A percentile compares a stretch with the other conserved stretches of the same genome.
Conservation (phyloP, 768 basidiomycete species). For the Mycena pura region DNA sequence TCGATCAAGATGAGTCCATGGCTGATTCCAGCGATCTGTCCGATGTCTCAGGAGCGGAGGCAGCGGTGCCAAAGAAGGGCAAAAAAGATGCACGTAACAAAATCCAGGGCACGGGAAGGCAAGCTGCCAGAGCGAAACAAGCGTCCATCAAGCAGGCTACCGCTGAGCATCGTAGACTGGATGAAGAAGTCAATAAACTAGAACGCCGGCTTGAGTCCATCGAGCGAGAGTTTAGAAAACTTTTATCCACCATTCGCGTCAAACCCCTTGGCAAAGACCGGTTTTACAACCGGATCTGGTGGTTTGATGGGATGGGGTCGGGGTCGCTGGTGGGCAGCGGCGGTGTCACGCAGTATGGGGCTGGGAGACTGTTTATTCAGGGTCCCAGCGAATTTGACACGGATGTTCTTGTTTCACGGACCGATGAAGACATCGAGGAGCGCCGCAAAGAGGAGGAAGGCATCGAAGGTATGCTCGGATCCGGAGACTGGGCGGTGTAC, state of each 20-base stretch:
- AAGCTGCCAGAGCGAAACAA: slow-evolving; percentile 78
- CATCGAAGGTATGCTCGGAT: slow-evolving; percentile 69
- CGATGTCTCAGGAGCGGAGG: slow-evolving; percentile 69
- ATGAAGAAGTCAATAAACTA: slow-evolving; percentile 87
- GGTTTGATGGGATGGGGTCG: slow-evolving; percentile 96
- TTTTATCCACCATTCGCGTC: slow-evolving; percentile 82
- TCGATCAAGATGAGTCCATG: slow-evolving; percentile 64
- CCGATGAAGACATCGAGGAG: slow-evolving; percentile 61
- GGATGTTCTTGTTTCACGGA: slow-evolving; percentile 69
- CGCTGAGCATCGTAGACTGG: slow-evolving; percentile 82
- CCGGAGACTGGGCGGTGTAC: slow-evolving; percentile 92
- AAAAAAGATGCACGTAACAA: slow-evolving; percentile 61
- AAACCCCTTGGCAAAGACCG: slow-evolving; percentile 91
- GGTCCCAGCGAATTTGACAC: slow-evolving; percentile 86
- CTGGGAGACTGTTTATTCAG: slow-evolving; percentile 91
- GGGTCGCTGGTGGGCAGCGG: slow-evolving; percentile 80
- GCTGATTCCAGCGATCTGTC: slow-evolving; percentile 78
- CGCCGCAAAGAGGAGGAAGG: slow-evolving; percentile 83
- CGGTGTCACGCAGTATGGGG: slow-evolving; percentile 82
- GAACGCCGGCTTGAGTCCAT: slow-evolving; percentile 84
- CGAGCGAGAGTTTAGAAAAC: slow-evolving; percentile 93
- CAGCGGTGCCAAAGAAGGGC: slow-evolving; percentile 63
- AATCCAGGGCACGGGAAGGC: slow-evolving; percentile 74
- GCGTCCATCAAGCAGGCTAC: slow-evolving; percentile 82
- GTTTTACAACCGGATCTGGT: slow-evolving; percentile 96